These are phyloP conservation scores for Escovopsis sp. DNA, from an alignment of 2,329 filamentous ascomycete genomes.

Conservation along the genomic window DNA sequence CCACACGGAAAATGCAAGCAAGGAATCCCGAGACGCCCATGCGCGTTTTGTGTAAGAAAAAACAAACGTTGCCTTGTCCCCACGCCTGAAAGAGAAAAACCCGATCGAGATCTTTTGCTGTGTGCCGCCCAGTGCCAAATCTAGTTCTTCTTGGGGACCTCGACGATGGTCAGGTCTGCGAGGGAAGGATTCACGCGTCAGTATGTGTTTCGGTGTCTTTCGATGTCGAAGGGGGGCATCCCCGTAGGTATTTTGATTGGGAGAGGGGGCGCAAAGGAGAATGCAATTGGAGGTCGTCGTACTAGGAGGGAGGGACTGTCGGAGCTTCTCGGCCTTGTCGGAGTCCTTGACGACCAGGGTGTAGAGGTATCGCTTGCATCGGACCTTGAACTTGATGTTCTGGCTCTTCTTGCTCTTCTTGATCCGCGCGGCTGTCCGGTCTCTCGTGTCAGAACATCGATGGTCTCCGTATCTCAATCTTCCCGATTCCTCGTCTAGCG, in stretches of 20 bases:
- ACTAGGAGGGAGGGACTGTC: conserved; percentile 97
- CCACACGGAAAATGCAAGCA: conserved; percentile 35
- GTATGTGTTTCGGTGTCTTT: neutral
- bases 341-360: conserved; percentile 96
- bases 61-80: conserved; percentile 16
- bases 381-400: conserved; percentile 99
- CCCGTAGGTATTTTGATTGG: conserved; percentile 3
- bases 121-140: conserved; percentile 7
- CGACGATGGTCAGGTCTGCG: conserved; percentile 38
- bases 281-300: conserved; percentile 28
- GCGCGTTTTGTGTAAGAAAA: conserved; percentile 22
- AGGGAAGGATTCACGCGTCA: neutral
- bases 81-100: conserved; percentile 10
- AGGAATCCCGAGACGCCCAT: conserved; percentile 41
- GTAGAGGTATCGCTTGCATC: conserved; percentile 92
- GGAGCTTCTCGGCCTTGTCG: conserved; percentile 99
- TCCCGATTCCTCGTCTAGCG: neutral
- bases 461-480: neutral
- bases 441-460: too few relatives aligned
- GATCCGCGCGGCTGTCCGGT: conserved; percentile 59
- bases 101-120: conserved; percentile 8
- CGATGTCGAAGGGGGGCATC: neutral
- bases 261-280: conserved; percentile 1
- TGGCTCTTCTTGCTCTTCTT: conserved; percentile 87
- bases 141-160: conserved; percentile 39